phyloP scores from a whole-genome alignment of 2,329 filamentous ascomycete species.

The Emericellopsis atlantica region DNA sequence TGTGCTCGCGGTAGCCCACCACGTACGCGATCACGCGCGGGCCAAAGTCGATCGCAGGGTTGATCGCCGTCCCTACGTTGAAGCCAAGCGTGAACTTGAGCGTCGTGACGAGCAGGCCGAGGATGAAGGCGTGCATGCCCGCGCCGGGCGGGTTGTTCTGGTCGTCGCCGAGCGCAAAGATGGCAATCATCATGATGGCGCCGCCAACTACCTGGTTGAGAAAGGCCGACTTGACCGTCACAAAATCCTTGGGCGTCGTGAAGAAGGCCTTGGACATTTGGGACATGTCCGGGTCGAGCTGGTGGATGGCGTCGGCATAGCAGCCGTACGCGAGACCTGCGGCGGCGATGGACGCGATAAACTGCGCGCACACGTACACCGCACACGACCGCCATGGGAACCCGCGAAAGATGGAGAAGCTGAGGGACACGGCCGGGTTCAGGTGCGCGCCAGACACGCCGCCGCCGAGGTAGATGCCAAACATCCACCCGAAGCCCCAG shows the following conservation, averaged over 20 bases:
- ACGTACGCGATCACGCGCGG: conserved; percentile 17
- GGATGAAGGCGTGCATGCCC: conserved; percentile 21
- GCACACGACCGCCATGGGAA: conserved; percentile 20
- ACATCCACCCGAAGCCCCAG: conserved; percentile 12
- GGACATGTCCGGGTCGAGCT: conserved; percentile 16
- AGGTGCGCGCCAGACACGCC: conserved; percentile 16
- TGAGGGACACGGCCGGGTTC: conserved; percentile 22
- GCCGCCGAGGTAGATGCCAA: conserved; percentile 11
- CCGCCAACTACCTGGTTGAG: conserved; percentile 20
- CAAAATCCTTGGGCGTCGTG: conserved; percentile 14
- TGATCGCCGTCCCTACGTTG: conserved; percentile 22
- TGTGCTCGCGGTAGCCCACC: conserved; percentile 13
- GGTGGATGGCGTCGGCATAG: conserved; percentile 15
- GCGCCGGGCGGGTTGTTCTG: conserved; percentile 22
- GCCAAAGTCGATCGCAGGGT: conserved; percentile 23
- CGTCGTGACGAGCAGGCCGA: conserved; percentile 19
- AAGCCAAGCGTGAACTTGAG: conserved; percentile 22
- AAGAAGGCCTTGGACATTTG: conserved; percentile 18
- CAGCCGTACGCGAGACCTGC: conserved; percentile 16
- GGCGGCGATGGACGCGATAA: conserved; percentile 15
- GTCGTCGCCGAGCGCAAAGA: conserved; percentile 21
- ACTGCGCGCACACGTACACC: conserved; percentile 15
- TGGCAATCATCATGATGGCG: conserved; percentile 20
- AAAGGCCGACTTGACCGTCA: conserved; percentile 13
- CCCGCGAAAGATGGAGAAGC: conserved; percentile 19